Base-by-base conservation (phyloP, 192 early-diverging fungal genomes). In the Coemansia sp. region DNA sequence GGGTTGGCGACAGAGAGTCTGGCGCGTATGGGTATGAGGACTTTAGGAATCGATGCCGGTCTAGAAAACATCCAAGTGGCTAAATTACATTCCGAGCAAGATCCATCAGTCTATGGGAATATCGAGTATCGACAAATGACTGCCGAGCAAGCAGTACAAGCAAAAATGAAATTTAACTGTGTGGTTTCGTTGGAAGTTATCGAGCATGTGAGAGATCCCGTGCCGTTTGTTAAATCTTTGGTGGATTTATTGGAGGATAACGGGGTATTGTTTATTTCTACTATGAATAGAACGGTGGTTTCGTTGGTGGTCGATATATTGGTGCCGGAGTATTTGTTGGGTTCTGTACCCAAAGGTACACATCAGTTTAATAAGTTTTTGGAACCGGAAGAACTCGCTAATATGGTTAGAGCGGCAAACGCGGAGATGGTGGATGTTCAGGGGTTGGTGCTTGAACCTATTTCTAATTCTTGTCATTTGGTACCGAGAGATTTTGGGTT, bases 111-210 rank as follows among this genome's bases (percentile, higher is more conserved):
- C 8, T 86, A 84, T 86, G 66, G 55, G 34, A 5, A 41, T 36
- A 87, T 90, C 87, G 73, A 66, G 55, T 65, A 66, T 36, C 51
- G 36, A 9, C 64, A 68, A 53, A 65, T 34, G 36, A 84, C 73
- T n/a, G 67, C 76, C 20, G 93, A 96, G 71, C 75, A 89, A 61
- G 71, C 91, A 7, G 55, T 84, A 14, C 72, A 85, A 15, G 75
- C 85, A 14, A 75, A 66, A 37, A 72, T 76, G 65, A 65, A 71
- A 22, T 97, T 93, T 72, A 95, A 96, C 77, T 83, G 87, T 15
- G 94, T 98, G 8, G 87, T 88, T 15, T 92, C 92, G 1, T 77
- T 96, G 73, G 97, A 98, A 73, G 92, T 97, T 34, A 90, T 97
- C 56, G 97, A 98, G 81, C 95, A 97, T 72, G 97, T 98, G 6